Base-by-base conservation (phyloP, 768 basidiomycete genomes). In the Tylopilus balloui region DNA sequence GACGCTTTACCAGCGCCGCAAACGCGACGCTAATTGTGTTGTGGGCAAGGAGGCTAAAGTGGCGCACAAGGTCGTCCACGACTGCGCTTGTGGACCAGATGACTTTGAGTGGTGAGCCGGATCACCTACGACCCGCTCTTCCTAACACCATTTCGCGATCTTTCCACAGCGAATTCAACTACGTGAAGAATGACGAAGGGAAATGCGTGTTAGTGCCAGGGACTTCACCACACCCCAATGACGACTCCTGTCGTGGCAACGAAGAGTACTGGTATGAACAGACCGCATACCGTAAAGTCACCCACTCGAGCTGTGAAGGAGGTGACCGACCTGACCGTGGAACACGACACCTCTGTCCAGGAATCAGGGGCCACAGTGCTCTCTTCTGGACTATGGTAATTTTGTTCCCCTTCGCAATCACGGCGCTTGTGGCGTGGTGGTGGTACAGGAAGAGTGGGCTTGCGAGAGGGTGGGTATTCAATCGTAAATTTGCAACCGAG, bases 251-350 rank as follows among this genome's bases (percentile, higher is more conserved):
- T 60, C 71, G 69, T 19, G 67, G 68, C 45, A 78, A 73, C 17
- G 83, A 83, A 38, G 81, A 86, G 3, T 90, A 76, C 65, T 99
- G 96, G 96, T 97, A 93, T 64, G 92, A 92, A 45, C 83, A 92
- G 23, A 98, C 95, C 0, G 72, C 84, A 5, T 95, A 95, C 63
- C 88, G 93, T 43, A 85, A 90, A 68, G 89, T 97, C 41, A 88
- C 88, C 1, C 88, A 87, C 66, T 95, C 94, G 29, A 80, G 75
- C 19, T 99, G 96, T 64, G 80, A 83, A 45, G 93, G 82, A 6
- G 95, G 94, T 4, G 54, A 69, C 2, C 78, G 88, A n/a, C 82
- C 78, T 12, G 92, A 99, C 65, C 81, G 74, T 32, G 96, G 96
- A 5, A 59, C 61, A 7, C 54, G 55, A 6, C 95, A 99, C 64